Conservation (phyloP, 805 yeast genomes). For the Candida golubevii region DNA sequence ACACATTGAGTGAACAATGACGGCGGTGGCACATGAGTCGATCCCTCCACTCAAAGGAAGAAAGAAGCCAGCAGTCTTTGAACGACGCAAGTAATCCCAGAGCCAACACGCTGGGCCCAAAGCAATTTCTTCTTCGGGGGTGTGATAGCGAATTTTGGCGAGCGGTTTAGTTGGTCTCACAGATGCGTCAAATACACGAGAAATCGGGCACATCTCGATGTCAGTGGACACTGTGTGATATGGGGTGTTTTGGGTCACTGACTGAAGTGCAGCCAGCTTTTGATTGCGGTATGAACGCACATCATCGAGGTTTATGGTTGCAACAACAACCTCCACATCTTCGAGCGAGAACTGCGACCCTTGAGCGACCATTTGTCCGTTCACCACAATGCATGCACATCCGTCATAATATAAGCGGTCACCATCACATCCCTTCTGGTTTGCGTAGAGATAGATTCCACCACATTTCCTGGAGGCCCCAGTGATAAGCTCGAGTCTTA, state of each 20-base stretch:
- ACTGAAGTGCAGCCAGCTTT: constrained; percentile 75
- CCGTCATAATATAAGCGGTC: constrained; percentile 97
- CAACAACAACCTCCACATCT: constrained; percentile 94
- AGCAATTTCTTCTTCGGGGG: constrained; percentile 95
- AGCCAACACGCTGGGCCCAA: constrained; percentile 99
- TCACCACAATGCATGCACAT: constrained; percentile 88
- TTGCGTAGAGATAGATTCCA: constrained; percentile 88
- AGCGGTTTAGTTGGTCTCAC: constrained; percentile 53
- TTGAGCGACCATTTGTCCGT: constrained; percentile 89
- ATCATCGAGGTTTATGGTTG: constrained; percentile 90
- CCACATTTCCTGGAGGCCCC: constrained; percentile 97
- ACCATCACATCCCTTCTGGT: constrained; percentile 98
- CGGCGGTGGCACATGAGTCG: constrained; percentile 96
- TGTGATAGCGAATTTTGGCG: constrained; percentile 53
- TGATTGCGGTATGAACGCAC: constrained; percentile 78
- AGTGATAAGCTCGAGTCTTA: constrained; percentile 75
- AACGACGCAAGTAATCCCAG: constrained; percentile 95
- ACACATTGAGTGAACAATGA: constrained; percentile 93
- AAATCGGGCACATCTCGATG: constrained; percentile 60
- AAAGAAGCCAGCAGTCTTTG: constrained; percentile 86
- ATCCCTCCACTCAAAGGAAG: constrained; percentile 96
- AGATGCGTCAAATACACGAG: constrained; percentile 54
- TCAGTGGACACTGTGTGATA: constrained; percentile 59
- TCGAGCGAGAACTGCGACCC: constrained; percentile 84
- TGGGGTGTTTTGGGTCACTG: constrained; percentile 39